Evolutionary conservation across 345 rosid species (phyloP).

Genomic region (Euphorbia pulcherrima): DNA sequence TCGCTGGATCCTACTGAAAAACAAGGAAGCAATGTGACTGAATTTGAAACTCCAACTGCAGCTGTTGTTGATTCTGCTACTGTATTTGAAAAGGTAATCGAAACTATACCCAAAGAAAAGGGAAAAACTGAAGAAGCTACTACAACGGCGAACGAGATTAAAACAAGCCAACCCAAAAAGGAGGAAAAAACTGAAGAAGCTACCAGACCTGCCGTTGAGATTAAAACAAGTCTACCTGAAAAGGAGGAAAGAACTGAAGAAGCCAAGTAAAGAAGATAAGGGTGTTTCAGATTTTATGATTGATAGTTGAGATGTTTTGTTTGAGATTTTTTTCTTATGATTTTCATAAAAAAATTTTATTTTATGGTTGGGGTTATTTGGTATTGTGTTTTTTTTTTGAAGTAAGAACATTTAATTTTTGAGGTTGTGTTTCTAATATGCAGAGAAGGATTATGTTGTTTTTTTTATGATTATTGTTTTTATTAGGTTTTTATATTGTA

Average conservation of each 20-base stretch:
- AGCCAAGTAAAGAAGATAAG: not conserved
- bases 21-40: not conserved
- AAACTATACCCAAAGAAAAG: too few relatives aligned
- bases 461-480: too few relatives aligned
- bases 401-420: too few relatives aligned
- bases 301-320: not conserved
- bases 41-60: not conserved
- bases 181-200: too few relatives aligned
- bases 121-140: too few relatives aligned
- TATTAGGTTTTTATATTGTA: too few relatives aligned
- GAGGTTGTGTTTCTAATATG: not conserved
- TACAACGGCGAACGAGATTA: too few relatives aligned
- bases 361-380: not conserved
- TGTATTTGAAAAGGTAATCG: slow-evolving; percentile 4
- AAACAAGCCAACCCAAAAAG: too few relatives aligned
- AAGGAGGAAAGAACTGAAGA: slow-evolving; percentile 15
- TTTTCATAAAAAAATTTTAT: too few relatives aligned
- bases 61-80: slow-evolving; percentile 14
- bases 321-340: too few relatives aligned
- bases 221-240: not conserved
- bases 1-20: not conserved
- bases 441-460: not conserved
- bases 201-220: not conserved
- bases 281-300: not conserved
- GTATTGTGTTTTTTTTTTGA: not conserved